These are phyloP conservation scores for Lantana camara DNA, from an alignment of 257 asterid species.

Conservation along the genomic window DNA sequence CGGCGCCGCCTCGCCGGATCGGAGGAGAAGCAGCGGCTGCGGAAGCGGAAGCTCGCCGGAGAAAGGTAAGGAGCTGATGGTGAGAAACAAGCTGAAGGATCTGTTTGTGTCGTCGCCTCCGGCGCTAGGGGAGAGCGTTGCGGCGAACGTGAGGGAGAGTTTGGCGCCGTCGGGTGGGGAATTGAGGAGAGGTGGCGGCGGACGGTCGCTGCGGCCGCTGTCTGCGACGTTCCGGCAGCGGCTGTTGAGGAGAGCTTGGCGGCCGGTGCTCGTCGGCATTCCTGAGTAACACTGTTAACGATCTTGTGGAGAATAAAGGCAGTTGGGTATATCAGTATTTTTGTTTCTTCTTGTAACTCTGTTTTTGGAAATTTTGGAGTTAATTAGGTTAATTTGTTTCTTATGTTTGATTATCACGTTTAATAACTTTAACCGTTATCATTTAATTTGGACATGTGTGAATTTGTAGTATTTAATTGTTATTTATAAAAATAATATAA, in stretches of 20 bases:
- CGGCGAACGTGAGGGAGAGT: conserved; percentile 45
- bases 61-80: conserved; percentile 37
- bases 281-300: conserved; percentile 55
- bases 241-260: conserved; percentile 83
- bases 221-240: conserved; percentile 88
- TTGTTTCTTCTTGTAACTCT: conserved; percentile 16
- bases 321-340: neutral
- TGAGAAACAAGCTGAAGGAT: conserved; percentile 62
- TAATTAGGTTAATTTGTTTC: neutral
- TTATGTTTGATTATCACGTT: neutral
- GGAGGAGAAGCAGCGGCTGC: conserved; percentile 23
- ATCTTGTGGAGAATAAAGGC: conserved; percentile 20
- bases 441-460: too few relatives aligned
- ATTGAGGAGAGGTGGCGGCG: conserved; percentile 41
- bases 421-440: too few relatives aligned
- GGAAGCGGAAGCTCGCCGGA: conserved; percentile 32
- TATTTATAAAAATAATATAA: neutral
- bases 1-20: conserved; percentile 39
- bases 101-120: conserved; percentile 80
- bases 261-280: conserved; percentile 79
- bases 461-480: too few relatives aligned
- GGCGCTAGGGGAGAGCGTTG: conserved; percentile 43
- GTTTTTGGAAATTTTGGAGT: conserved; percentile 18
- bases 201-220: conserved; percentile 63
- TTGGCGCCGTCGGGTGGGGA: conserved; percentile 32